Conservation (phyloP, 1,284 basidiomycete species). For the Wolfiporia cocos region DNA sequence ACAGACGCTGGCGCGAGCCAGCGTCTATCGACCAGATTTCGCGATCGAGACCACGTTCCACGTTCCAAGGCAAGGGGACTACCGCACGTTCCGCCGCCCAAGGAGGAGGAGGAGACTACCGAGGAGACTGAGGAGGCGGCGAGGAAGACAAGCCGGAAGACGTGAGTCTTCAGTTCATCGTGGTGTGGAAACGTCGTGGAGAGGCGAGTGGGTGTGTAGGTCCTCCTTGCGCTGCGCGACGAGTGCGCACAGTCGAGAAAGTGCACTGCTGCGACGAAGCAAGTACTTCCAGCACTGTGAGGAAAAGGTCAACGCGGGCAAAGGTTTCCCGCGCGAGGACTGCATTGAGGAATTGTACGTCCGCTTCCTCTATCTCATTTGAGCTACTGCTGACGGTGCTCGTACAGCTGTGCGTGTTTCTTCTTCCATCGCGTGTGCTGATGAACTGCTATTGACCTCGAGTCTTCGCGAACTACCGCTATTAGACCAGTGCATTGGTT, state of each 20-base stretch:
- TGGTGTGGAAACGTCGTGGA: background rate
- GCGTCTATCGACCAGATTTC: too few species aligned
- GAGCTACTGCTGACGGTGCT: constrained; percentile 5
- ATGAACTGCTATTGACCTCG: background rate
- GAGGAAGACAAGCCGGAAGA: constrained; percentile 74
- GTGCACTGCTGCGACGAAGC: constrained; percentile 70
- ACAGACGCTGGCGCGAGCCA: too few species aligned
- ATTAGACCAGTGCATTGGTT: constrained; percentile 55
- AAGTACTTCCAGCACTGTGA: constrained; percentile 91
- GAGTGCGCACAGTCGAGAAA: constrained; percentile 68
- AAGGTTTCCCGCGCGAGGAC: constrained; percentile 84
- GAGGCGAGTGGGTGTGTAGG: constrained; percentile 28
- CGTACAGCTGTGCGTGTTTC: constrained; percentile 38
- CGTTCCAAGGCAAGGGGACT: too few species aligned
- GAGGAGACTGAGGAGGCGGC: constrained; percentile 33
- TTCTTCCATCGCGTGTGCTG: constrained; percentile 4
- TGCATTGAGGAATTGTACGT: constrained; percentile 86
- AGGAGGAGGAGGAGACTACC: constrained; percentile 28
- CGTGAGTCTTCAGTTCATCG: constrained; percentile 40
- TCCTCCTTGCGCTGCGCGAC: constrained; percentile 64
- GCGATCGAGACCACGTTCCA: too few species aligned
- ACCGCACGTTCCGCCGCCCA: too few species aligned
- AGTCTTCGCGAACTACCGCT: background rate
- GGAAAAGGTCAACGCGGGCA: constrained; percentile 76
- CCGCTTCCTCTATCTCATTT: constrained; percentile 14